Evolutionary conservation across 129 eudicot genomes (phyloP).

Genomic region (Arctium minus): DNA sequence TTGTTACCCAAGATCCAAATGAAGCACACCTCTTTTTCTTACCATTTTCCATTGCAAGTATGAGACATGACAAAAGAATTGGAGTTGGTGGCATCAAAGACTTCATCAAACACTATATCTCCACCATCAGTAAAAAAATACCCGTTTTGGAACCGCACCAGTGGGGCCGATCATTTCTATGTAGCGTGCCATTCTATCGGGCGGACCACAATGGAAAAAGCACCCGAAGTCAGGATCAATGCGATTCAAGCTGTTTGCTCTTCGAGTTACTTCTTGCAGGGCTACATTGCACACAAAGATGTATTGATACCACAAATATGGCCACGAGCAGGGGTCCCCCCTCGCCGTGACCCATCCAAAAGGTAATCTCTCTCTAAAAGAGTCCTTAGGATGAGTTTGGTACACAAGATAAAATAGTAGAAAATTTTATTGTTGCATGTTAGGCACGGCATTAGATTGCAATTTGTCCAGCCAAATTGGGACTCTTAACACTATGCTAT

Average conservation of each 20-base stretch:
- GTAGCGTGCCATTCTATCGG: slow-evolving; percentile 91
- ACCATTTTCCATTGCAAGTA: slow-evolving; percentile 81
- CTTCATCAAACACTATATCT: slow-evolving; percentile 52
- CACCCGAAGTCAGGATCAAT: slow-evolving; percentile 52
- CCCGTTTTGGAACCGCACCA: slow-evolving; percentile 79
- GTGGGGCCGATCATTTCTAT: slow-evolving; percentile 91
- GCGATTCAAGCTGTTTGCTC: slow-evolving; percentile 96
- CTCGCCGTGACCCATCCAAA: slow-evolving; percentile 40
- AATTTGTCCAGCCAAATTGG: too few species aligned
- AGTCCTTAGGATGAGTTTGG: not conserved
- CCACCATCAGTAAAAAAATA: slow-evolving; percentile 43
- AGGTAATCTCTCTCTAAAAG: slow-evolving; percentile 37
- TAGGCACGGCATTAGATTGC: not conserved
- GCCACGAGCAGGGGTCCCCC: slow-evolving; percentile 68
- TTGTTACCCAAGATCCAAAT: slow-evolving; percentile 64
- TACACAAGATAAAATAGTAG: not conserved
- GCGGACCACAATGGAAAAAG: slow-evolving; percentile 73
- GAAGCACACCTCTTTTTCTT: slow-evolving; percentile 75
- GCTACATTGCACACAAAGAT: slow-evolving; percentile 78
- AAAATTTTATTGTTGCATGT: not conserved
- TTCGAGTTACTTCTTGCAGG: slow-evolving; percentile 68
- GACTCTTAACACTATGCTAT: too few species aligned
- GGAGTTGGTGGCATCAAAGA: slow-evolving; percentile 69
- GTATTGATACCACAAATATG: slow-evolving; percentile 90
- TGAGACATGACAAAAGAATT: slow-evolving; percentile 69